Conservation (phyloP, 257 asterid species). For the Nicotiana tabacum region DNA sequence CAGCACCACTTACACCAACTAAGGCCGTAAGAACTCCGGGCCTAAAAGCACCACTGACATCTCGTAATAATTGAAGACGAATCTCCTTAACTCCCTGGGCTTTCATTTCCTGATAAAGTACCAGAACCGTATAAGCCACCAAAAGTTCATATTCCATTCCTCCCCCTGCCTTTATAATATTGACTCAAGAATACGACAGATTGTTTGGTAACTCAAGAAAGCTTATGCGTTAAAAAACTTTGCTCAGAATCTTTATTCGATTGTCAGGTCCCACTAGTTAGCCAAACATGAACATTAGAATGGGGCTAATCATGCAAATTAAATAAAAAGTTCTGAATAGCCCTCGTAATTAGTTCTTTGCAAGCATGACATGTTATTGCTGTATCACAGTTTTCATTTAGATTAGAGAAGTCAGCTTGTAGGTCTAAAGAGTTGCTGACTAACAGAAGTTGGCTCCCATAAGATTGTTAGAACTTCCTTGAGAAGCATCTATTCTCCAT, state of each 20-base stretch:
- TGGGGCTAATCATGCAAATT: neutral
- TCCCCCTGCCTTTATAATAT: neutral
- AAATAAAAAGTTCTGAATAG: neutral
- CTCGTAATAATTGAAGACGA: constrained; percentile 69
- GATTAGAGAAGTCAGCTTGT: neutral
- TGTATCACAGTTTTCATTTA: neutral
- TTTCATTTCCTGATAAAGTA: constrained; percentile 64
- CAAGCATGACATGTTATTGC: neutral
- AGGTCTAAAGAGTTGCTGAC: neutral
- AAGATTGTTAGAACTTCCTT: neutral
- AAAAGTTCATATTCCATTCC: neutral
- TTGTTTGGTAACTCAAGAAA: neutral
- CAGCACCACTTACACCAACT: constrained; percentile 93
- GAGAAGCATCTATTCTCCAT: neutral
- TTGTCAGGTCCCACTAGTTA: neutral
- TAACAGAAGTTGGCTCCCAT: neutral
- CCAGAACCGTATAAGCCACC: neutral
- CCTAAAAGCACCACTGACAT: constrained; percentile 81
- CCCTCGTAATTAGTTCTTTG: neutral
- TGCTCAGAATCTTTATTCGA: neutral
- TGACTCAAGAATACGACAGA: neutral
- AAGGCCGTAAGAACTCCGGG: constrained; percentile 85
- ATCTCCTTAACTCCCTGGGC: constrained; percentile 57
- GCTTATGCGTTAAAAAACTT: neutral
- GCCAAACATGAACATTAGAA: neutral